Conservation (phyloP, 1,284 basidiomycete genomes). For the Ustilago loliicola region DNA sequence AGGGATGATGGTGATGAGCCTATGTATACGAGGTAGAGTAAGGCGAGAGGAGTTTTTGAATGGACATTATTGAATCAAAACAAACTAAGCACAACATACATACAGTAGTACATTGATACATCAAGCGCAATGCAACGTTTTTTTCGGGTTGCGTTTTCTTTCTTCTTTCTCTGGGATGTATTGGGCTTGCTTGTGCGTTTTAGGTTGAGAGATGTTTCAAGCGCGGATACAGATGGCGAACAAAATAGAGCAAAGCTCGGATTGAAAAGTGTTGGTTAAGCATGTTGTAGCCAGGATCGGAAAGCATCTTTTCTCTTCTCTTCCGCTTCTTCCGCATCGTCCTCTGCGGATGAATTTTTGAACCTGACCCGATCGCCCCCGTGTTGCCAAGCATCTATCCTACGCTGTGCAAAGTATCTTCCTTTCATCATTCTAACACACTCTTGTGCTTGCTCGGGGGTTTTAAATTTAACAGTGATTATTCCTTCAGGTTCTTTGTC, state of each 20-base stretch:
- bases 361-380: too few species aligned
- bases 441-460: slow-evolving; percentile 85
- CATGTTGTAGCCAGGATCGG: slow-evolving; percentile 24
- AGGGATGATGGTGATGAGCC: slow-evolving; percentile 34
- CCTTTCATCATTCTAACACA: slow-evolving; percentile 97
- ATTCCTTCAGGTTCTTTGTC: slow-evolving; percentile 95
- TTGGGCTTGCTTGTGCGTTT: neutral
- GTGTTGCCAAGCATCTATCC: slow-evolving; percentile 84
- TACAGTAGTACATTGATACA: neutral
- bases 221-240: too few species aligned
- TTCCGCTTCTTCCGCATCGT: slow-evolving; percentile 17
- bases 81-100: neutral
- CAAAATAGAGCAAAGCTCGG: too few species aligned
- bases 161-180: too few species aligned
- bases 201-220: neutral
- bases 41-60: neutral
- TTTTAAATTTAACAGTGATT: slow-evolving; percentile 96
- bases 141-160: neutral
- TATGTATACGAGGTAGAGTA: slow-evolving; percentile 31
- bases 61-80: neutral
- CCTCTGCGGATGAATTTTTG: slow-evolving; percentile 37
- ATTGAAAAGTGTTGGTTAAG: neutral
- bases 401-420: slow-evolving; percentile 87
- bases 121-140: neutral
- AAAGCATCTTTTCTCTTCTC: slow-evolving; percentile 32